Conservation (phyloP, 208 protist genomes). For the Crithidia brevicula region DNA sequence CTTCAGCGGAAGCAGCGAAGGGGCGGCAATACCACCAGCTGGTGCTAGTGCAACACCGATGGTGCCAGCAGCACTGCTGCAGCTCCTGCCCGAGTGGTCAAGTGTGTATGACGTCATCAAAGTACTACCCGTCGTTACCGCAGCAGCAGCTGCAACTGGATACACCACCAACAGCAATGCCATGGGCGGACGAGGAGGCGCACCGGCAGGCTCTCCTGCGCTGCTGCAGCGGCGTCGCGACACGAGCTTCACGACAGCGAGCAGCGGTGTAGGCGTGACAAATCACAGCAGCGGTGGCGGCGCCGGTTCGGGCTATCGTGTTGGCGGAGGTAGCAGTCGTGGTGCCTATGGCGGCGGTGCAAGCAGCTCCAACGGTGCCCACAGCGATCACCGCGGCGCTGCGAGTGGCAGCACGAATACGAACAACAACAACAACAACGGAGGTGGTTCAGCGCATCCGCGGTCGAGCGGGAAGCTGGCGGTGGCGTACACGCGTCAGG, state of each 20-base stretch:
- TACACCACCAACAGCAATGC: conserved; percentile 2
- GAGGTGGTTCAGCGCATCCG: neutral
- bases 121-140: conserved; percentile 28
- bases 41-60: conserved; percentile 3
- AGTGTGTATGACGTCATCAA: conserved; percentile 43
- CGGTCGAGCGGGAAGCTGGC: conserved; percentile 15
- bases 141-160: conserved; percentile 5
- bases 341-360: conserved; percentile 16
- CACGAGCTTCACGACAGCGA: neutral
- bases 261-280: neutral
- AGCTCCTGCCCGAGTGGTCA: conserved; percentile 48
- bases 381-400: conserved; percentile 35
- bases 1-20: conserved; percentile 31
- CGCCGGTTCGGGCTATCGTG: conserved; percentile 12
- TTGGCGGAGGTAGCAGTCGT: conserved; percentile 9
- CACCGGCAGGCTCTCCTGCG: neutral
- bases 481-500: conserved; percentile 55
- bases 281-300: conserved; percentile 13
- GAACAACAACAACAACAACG: no score
- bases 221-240: conserved; percentile 28
- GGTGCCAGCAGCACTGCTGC: conserved; percentile 33
- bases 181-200: neutral
- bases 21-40: neutral
- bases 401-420: conserved; percentile 14
- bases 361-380: conserved; percentile 24